A percentile compares a stretch with the other conserved stretches of the same genome.
These are phyloP conservation scores for Fusarium lyarnte DNA, from an alignment of 2,329 filamentous ascomycete genomes.

Conservation along the genomic window DNA sequence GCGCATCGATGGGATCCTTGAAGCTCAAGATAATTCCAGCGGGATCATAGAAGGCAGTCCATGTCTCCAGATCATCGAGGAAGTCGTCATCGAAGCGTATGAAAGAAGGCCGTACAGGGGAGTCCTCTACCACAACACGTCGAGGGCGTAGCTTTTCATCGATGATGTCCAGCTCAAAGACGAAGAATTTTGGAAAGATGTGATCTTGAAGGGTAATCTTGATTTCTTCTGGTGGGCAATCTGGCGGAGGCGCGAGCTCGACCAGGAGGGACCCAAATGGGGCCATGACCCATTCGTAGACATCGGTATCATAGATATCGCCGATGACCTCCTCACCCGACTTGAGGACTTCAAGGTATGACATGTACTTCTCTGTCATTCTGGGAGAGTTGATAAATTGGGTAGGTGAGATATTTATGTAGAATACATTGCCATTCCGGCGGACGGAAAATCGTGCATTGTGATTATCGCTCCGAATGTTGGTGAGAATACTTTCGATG, in stretches of 20 bases:
- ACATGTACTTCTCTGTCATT: constrained; percentile 17
- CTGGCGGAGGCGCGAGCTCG: constrained; percentile 31
- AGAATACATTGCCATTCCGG: constrained; percentile 33
- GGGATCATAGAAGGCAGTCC: constrained; percentile 37
- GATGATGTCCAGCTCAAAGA: constrained; percentile 27
- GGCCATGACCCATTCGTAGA: constrained; percentile 30
- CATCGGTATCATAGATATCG: constrained; percentile 30
- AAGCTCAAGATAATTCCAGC: constrained; percentile 26
- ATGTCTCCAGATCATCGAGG: constrained; percentile 35
- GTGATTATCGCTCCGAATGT: not conserved
- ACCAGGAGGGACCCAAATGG: constrained; percentile 31
- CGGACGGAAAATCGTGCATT: constrained; percentile 21
- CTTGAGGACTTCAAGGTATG: constrained; percentile 27
- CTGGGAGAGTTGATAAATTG: constrained; percentile 26
- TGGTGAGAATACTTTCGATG: not conserved
- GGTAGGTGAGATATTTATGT: constrained; percentile 18
- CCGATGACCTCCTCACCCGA: constrained; percentile 26
- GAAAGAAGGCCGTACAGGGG: constrained; percentile 18
- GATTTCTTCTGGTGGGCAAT: not conserved
- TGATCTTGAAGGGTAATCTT: constrained; percentile 30
- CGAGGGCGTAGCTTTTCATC: constrained; percentile 25
- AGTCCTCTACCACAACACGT: constrained; percentile 1
- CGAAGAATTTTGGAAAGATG: constrained; percentile 30
- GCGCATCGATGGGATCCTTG: constrained; percentile 28
- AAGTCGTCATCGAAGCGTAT: constrained; percentile 27